phyloP scores from a whole-genome alignment of 73 alveolate genomes.

The Paramecium caudatum region DNA sequence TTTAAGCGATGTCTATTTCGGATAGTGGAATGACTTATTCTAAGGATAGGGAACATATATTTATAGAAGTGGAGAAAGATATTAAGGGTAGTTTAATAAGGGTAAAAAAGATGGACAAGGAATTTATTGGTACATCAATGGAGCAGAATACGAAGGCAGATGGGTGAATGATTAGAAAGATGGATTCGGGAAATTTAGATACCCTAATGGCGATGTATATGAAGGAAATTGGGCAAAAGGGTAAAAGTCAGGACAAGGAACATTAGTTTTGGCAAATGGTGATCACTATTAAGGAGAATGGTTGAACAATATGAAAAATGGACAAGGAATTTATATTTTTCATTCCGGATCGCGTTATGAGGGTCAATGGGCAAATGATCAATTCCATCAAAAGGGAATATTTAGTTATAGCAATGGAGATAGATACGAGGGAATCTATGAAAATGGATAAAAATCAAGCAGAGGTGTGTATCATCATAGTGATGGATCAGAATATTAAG shows the following conservation, averaged over 20 bases:
- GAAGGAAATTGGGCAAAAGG: conserved; percentile 90
- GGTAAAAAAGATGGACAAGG: conserved; percentile 75
- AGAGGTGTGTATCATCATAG: not conserved
- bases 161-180: conserved; percentile 73
- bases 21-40: conserved; percentile 73
- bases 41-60: conserved; percentile 68
- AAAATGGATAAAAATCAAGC: conserved; percentile 27
- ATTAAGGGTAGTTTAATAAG: conserved; percentile 66
- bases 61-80: conserved; percentile 73
- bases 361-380: conserved; percentile 69
- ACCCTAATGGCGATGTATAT: conserved; percentile 83
- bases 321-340: conserved; percentile 69
- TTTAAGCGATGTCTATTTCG: conserved; percentile 65
- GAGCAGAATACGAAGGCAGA: conserved; percentile 72
- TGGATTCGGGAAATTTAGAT: conserved; percentile 79
- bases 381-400: conserved; percentile 75
- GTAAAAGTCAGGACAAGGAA: conserved; percentile 89
- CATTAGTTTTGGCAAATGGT: conserved; percentile 84
- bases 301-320: conserved; percentile 67
- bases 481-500: conserved; percentile 25
- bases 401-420: conserved; percentile 81
- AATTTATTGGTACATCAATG: conserved; percentile 71
- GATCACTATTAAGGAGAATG: conserved; percentile 94
- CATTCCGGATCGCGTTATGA: conserved; percentile 71
- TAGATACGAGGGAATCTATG: conserved; percentile 75